Evolutionary conservation across 352 stramenopile species (phyloP), one percentile per base, ranked within the genome.

Genomic region (Pythium plurisporium): DNA sequence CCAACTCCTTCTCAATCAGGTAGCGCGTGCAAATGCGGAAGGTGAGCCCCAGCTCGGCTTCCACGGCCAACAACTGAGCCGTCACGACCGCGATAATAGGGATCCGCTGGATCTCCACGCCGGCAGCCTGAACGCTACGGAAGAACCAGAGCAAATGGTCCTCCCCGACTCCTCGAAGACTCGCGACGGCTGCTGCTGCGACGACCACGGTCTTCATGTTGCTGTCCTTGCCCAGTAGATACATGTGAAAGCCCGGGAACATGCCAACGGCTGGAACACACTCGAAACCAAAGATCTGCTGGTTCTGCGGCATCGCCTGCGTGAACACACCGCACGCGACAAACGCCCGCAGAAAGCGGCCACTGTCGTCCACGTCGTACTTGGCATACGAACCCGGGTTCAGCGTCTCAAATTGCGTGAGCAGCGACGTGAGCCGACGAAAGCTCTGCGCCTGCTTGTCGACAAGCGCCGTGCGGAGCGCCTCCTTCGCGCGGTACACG

Each of bases 131-230:
- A 6, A 74, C 70, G 44, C 62, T 74, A 1, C 53, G 45, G 45
- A 86, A 82, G 46, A 86, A 84, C 76, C 76, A 86, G 4, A 52
- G 52, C 33, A 77, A 73, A 44, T 83, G 78, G 37, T 80, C 76
- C 22, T 64, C 66, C 0, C 62, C 69, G 19, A 72, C 63, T n/a
- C 74, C 54, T 30, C 44, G 43, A 1, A 49, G 34, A 14, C 33
- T 55, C 14, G 46, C 54, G 2, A 55, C 44, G 36, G 41, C 70
- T 14, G 76, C 76, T 15, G 59, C 73, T 0, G 76, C 73, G 31
- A 86, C 26, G 0, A 71, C 68, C 3, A 84, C 31, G 20, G 68
- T 82, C 40, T 63, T 43, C 45, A 69, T 58, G 40, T 86, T 82
- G 59, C 76, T 67, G 58, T 86, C 76, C 58, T 80, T 82, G 25